Evolutionary conservation across 2,329 filamentous ascomycete species (phyloP).

Genomic region (Reticulascus tulasneorum): DNA sequence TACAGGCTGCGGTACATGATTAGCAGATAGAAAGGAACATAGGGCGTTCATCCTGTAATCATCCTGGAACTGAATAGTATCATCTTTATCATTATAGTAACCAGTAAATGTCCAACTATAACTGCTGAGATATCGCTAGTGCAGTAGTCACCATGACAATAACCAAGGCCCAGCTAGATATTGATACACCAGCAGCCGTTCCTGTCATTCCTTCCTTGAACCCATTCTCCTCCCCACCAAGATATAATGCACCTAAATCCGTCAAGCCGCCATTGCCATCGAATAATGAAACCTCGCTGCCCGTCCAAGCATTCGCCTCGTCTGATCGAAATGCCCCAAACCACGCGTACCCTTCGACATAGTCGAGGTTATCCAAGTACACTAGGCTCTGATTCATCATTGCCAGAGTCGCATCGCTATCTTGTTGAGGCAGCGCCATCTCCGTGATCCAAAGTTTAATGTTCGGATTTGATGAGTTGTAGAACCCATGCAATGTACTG

Average conservation of each 20-base stretch:
- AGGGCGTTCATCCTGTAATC: too few species aligned
- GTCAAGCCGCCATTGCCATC: slow-evolving; percentile 32
- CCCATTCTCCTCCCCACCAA: slow-evolving; percentile 33
- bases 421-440: slow-evolving; percentile 31
- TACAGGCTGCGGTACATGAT: too few species aligned
- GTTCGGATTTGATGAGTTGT: slow-evolving; percentile 20
- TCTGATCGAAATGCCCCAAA: slow-evolving; percentile 34
- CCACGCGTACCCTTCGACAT: slow-evolving; percentile 36
- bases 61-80: too few species aligned
- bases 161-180: too few species aligned
- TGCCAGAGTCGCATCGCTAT: slow-evolving; percentile 26
- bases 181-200: too few species aligned
- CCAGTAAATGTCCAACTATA: too few species aligned
- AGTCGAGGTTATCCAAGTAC: slow-evolving; percentile 28
- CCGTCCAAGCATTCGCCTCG: slow-evolving; percentile 35
- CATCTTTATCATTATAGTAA: too few species aligned
- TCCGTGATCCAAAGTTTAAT: slow-evolving; percentile 35
- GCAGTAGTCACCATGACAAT: too few species aligned
- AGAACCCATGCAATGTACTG: slow-evolving; percentile 28
- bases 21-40: too few species aligned
- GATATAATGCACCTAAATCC: slow-evolving; percentile 31
- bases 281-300: slow-evolving; percentile 32
- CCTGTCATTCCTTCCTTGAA: slow-evolving; percentile 31
- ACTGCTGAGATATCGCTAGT: too few species aligned
- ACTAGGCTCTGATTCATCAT: slow-evolving; percentile 37